phyloP scores from a whole-genome alignment of 73 alveolate species.

The Paraurostyla sp. region DNA sequence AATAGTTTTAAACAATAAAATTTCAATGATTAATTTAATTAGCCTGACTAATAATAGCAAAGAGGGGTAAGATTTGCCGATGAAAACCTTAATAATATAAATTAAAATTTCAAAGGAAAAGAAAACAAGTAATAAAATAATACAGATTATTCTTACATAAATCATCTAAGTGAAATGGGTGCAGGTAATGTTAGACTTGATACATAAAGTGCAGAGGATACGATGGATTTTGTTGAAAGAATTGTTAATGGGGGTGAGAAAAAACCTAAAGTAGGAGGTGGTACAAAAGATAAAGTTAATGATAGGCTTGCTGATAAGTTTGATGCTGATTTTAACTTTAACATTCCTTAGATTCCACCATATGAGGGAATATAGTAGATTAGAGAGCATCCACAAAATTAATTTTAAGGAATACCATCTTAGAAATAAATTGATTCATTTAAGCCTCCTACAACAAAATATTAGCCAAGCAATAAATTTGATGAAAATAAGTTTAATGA shows the following conservation, averaged over 20 bases:
- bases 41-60: neutral
- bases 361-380: conserved; percentile 59
- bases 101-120: neutral
- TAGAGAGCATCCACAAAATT: neutral
- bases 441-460: too few species aligned
- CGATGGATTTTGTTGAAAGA: conserved; percentile 45
- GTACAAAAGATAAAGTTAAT: neutral
- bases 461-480: neutral
- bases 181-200: conserved; percentile 51
- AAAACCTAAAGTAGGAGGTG: too few species aligned
- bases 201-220: conserved; percentile 18
- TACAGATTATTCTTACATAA: neutral
- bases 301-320: conserved; percentile 15
- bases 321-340: neutral
- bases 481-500: neutral
- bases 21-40: neutral
- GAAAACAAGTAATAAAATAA: neutral
- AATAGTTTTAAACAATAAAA: neutral
- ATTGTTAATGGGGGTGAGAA: conserved; percentile 42
- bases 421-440: neutral
- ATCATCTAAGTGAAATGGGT: conserved; percentile 22
- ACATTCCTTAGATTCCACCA: conserved; percentile 51
- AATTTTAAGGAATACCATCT: neutral
- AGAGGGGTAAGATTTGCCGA: neutral
- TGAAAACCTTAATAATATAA: neutral